Evolutionary conservation across 225 moss, liverwort and hornwort genomes (phyloP), one percentile per base, ranked within the genome.

Genomic region (Sphagnum contortum): DNA sequence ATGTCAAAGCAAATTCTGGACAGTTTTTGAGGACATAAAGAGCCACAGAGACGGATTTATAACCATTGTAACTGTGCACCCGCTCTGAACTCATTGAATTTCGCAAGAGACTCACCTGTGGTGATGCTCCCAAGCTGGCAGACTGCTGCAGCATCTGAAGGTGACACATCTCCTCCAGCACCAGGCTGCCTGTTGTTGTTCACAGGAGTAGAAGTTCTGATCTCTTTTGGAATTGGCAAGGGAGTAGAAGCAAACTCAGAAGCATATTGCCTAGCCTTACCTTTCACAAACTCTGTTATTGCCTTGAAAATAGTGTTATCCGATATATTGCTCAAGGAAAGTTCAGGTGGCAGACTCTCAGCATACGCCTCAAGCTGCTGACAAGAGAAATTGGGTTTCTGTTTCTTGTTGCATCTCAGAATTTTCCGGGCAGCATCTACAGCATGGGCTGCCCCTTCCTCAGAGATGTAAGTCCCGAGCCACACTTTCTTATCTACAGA

Each of bases 381-480:
- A 59, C 79, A 69, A 0, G 71, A 74, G 0, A 83, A 57, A 44
- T 83, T 83, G 0, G 57, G 64, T 0, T 0, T 2, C 51, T 63
- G 66, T 9, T 66, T 69, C 72, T 79, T 83, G 3, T 0, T 2
- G 69, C 83, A 83, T 14, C 57, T 57, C 0, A 83, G 57, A 0
- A 83, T 71, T 29, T 72, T 83, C 0, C 83, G 44, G 0, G 79
- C 79, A 5, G 70, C 45, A 48, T 83, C 83, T 0, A 83, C 83
- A 2, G 70, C 83, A 6, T 59, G 70, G 5, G 83, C 83, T 1
- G 83, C 83, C 0, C 63, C 74, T 12, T 46, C 0, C 57, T 83
- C 73, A 0, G 83, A 58, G 2, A 66, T 55, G 57, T 71, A 83
- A 0, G 83, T 79, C 4, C 83, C 83, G 3, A 83, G 0, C 83